Evolutionary conservation across 2,329 filamentous ascomycete genomes (phyloP).

Genomic region (Ceratocystis lukuohia): DNA sequence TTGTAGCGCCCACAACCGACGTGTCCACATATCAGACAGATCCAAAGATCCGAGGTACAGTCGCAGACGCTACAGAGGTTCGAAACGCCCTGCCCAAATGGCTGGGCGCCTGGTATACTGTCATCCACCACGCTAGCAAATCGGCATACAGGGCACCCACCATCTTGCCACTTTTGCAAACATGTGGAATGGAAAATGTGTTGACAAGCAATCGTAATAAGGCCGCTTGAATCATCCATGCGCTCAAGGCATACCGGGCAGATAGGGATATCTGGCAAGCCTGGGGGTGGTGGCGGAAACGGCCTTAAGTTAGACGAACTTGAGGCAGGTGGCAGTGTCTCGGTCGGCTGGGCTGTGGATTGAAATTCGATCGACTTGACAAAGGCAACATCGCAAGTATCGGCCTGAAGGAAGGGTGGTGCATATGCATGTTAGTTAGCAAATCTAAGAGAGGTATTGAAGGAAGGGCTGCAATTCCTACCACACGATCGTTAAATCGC

Average conservation of each 20-base stretch:
- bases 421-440: neutral
- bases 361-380: conserved; percentile 85
- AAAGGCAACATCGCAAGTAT: conserved; percentile 90
- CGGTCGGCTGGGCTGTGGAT: conserved; percentile 37
- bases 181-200: conserved; percentile 97
- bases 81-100: conserved; percentile 45
- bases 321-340: conserved; percentile 35
- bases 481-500: conserved; percentile 83
- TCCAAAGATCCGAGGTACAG: conserved; percentile 74
- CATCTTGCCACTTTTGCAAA: conserved; percentile 88
- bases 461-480: conserved; percentile 27
- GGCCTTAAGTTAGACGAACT: conserved; percentile 40
- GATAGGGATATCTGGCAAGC: conserved; percentile 80
- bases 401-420: conserved; percentile 40
- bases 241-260: conserved; percentile 93
- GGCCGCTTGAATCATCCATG: conserved; percentile 93
- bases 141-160: conserved; percentile 85
- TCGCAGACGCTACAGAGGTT: conserved; percentile 75
- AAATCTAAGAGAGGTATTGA: neutral
- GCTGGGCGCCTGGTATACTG: conserved; percentile 27
- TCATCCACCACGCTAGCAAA: conserved; percentile 54
- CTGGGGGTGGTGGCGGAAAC: conserved; percentile 58
- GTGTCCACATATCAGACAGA: conserved; percentile 84
- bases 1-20: conserved; percentile 93
- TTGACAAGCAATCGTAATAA: conserved; percentile 92